Evolutionary conservation across 78 protist genomes (phyloP).

Genomic region (Paulinella micropora): DNA sequence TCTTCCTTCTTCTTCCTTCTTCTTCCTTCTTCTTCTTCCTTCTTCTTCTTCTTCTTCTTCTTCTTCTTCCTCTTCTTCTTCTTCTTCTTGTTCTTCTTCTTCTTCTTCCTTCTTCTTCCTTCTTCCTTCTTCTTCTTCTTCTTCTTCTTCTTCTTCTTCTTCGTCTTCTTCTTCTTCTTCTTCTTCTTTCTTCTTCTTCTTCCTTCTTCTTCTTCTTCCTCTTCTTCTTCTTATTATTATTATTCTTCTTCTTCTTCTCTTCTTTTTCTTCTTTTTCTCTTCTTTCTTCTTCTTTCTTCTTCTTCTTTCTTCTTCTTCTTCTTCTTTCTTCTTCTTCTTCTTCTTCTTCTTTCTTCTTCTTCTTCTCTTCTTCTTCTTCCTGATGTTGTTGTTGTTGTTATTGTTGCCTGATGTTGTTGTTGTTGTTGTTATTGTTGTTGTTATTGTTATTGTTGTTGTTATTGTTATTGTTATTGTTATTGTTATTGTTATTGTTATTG

Average conservation of each 20-base stretch:
- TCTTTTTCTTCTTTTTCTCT: no score
- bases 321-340: no score
- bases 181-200: not conserved
- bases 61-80: not conserved
- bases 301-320: no score
- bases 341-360: no score
- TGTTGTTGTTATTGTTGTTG: no score
- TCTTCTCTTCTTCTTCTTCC: no score
- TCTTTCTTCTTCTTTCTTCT: no score
- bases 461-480: not conserved
- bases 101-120: not conserved
- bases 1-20: not conserved
- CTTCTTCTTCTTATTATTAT: no score
- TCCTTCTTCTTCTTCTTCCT: no score
- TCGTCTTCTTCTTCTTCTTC: not conserved
- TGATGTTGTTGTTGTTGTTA: no score
- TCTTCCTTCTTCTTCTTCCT: not conserved
- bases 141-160: not conserved
- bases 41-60: not conserved
- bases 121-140: not conserved
- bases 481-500: not conserved
- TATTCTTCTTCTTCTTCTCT: no score
- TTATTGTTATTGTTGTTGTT: not conserved
- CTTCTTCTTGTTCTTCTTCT: not conserved
- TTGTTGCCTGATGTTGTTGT: no score